These are phyloP conservation scores for Gossypium turneri DNA, from an alignment of 345 rosid species.

Conservation along the genomic window DNA sequence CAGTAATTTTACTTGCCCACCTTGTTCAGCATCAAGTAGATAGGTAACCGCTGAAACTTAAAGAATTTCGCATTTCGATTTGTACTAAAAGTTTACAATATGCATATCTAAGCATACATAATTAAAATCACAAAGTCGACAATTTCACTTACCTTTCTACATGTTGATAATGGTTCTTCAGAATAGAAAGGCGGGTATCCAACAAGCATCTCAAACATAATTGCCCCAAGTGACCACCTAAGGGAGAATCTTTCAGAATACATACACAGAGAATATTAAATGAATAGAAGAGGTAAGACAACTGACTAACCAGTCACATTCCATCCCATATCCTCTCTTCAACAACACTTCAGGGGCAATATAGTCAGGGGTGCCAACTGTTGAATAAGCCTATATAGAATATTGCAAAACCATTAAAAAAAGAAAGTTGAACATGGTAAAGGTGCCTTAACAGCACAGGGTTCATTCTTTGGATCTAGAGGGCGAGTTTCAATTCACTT, in stretches of 20 bases:
- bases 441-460: background rate
- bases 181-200: constrained; percentile 51
- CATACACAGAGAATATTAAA: constrained; percentile 10
- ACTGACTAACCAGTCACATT: constrained; percentile 43
- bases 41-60: background rate
- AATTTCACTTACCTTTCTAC: constrained; percentile 39
- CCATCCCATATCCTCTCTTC: constrained; percentile 51
- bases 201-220: constrained; percentile 49
- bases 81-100: background rate
- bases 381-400: constrained; percentile 37
- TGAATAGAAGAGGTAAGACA: constrained; percentile 16
- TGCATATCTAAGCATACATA: constrained; percentile 5
- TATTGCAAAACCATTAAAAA: constrained; percentile 16
- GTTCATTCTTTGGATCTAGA: background rate
- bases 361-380: constrained; percentile 49
- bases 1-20: background rate
- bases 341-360: constrained; percentile 46
- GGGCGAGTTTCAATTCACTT: background rate
- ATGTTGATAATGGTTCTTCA: constrained; percentile 41
- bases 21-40: constrained; percentile 1
- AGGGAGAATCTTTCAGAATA: constrained; percentile 17
- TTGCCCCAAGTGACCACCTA: constrained; percentile 54
- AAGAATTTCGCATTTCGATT: background rate
- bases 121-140: constrained; percentile 18
- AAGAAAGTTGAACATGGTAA: background rate